These are phyloP conservation scores for Globisporangium okanoganense DNA, from an alignment of 352 stramenopile species.

Conservation along the genomic window DNA sequence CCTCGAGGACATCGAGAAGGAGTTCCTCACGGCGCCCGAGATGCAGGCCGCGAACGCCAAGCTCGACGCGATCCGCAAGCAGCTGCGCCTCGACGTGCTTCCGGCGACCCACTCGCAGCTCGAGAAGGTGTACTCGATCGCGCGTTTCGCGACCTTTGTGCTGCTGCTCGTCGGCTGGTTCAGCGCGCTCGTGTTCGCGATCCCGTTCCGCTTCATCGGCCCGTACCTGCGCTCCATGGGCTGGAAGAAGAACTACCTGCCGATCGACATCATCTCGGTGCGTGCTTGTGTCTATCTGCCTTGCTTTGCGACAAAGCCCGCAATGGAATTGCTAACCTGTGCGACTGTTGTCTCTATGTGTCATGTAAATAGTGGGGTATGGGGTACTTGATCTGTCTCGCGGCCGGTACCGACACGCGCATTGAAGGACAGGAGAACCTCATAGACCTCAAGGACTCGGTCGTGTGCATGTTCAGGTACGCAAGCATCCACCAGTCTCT, in stretches of 20 bases:
- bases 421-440: constrained; percentile 56
- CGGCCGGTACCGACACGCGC: constrained; percentile 39
- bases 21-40: constrained; percentile 41
- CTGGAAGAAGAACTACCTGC: constrained; percentile 74
- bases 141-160: constrained; percentile 60
- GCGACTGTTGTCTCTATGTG: neutral
- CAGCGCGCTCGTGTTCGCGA: constrained; percentile 54
- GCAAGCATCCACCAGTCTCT: neutral
- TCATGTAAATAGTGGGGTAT: constrained; percentile 14
- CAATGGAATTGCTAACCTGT: neutral
- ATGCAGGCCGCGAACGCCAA: constrained; percentile 48
- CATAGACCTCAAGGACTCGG: constrained; percentile 47
- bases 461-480: constrained; percentile 84
- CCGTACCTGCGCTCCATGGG: constrained; percentile 46
- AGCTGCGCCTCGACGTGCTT: constrained; percentile 62
- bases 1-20: constrained; percentile 51
- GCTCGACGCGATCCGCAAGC: constrained; percentile 56
- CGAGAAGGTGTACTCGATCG: constrained; percentile 60
- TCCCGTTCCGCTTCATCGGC: constrained; percentile 63
- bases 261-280: constrained; percentile 68
- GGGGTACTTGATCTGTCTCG: constrained; percentile 46
- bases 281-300: constrained; percentile 5
- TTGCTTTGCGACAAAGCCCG: too few relatives aligned
- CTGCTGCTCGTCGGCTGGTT: constrained; percentile 77
- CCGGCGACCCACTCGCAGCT: constrained; percentile 34